Evolutionary conservation across 768 basidiomycete species (phyloP), one percentile per base, ranked within the genome.

Genomic region (Terana coerulea): DNA sequence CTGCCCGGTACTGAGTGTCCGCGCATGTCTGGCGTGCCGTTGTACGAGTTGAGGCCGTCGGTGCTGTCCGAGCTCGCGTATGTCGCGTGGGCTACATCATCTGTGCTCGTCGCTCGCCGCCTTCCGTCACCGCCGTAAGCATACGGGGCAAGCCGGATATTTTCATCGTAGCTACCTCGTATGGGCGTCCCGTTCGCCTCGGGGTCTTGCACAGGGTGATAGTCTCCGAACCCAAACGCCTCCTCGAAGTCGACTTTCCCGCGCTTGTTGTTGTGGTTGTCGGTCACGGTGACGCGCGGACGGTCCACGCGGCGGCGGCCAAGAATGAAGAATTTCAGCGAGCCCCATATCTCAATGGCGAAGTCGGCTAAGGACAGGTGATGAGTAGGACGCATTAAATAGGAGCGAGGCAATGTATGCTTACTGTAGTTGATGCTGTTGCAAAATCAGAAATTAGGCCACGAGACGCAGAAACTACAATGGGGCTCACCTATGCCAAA

Each of bases 311-410:
- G 51, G n/a, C 61, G 59, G 33, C 59, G 67, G 51, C 75, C 65
- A 59, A 72, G 69, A 50, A 77, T 57, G 69, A 84, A 90, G 70
- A 79, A 91, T 49, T 69, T 72, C 53, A 88, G 52, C 2, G 88
- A 88, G 51, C 70, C 65, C 26, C 62, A 61, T 17, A 91, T 90
- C 67, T 94, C 91, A 42, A 68, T 39, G 1, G 64, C 57, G 60
- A 91, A 90, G 62, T 92, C 89, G 54, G 69, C 84, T 86, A 49
- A 29, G 39, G 49, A 30, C 61, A 53, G 44, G 43, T 12, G 22
- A 46, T 46, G 10, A 51, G 43, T 12, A 45, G 2, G 12, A 33
- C 12, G 47, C 22, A n/a, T n/a, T n/a, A n/a, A n/a, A n/a, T n/a
- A n/a, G n/a, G n/a, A n/a, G n/a, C n/a, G n/a, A n/a, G n/a, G n/a